Percentiles rank a stretch among this genome's conserved stretches.
Evolutionary conservation across 2,329 filamentous ascomycete species (phyloP).

Genomic region (Gaeumannomyces sp.): DNA sequence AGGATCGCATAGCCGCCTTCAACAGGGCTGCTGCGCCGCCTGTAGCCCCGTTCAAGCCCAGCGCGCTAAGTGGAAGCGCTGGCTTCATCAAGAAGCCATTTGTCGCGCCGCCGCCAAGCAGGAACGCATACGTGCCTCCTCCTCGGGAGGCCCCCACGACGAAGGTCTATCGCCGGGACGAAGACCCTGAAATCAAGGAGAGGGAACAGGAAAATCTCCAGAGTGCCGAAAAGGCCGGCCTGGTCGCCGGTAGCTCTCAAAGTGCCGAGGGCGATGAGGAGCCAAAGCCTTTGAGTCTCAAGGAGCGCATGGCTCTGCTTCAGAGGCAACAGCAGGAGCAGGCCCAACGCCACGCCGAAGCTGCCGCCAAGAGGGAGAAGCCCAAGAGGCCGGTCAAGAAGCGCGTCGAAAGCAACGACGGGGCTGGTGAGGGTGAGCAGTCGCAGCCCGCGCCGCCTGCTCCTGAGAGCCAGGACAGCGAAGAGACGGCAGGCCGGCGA

Average conservation of each 20-base stretch:
- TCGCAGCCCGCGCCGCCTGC: slow-evolving; percentile 27
- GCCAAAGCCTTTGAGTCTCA: slow-evolving; percentile 87
- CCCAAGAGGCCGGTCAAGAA: slow-evolving; percentile 73
- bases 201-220: slow-evolving; percentile 60
- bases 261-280: slow-evolving; percentile 62
- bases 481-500: slow-evolving; percentile 39
- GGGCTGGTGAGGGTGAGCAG: slow-evolving; percentile 26
- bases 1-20: slow-evolving; percentile 93
- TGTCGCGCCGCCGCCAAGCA: slow-evolving; percentile 87
- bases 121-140: slow-evolving; percentile 82
- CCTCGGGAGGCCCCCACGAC: slow-evolving; percentile 62
- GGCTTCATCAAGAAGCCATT: slow-evolving; percentile 95
- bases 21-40: slow-evolving; percentile 85
- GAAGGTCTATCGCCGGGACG: slow-evolving; percentile 79
- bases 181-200: slow-evolving; percentile 69
- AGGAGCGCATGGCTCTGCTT: slow-evolving; percentile 88
- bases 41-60: slow-evolving; percentile 82
- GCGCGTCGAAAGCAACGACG: slow-evolving; percentile 43
- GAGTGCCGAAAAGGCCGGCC: slow-evolving; percentile 61
- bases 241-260: slow-evolving; percentile 38
- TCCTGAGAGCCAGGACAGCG: slow-evolving; percentile 41
- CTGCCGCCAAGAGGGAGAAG: slow-evolving; percentile 77
- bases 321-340: slow-evolving; percentile 93
- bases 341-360: slow-evolving; percentile 73
- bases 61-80: slow-evolving; percentile 48